Conservation (phyloP, 257 asterid genomes). For the Gentiana macrophylla region DNA sequence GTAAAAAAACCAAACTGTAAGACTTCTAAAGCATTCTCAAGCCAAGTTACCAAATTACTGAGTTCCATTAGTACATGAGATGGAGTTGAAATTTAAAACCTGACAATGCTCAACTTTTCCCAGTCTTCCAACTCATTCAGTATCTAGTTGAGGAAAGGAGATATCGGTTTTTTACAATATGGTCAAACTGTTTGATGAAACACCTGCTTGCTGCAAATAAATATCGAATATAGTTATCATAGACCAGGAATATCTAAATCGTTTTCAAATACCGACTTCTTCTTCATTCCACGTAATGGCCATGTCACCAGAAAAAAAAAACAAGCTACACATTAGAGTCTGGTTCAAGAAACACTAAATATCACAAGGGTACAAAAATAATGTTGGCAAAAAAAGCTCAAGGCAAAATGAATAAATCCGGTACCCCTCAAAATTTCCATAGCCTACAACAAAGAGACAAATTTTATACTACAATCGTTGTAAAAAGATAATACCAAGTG, state of each 20-base stretch:
- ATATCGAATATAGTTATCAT: too few relatives aligned
- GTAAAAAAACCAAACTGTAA: too few relatives aligned
- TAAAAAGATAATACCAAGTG: too few relatives aligned
- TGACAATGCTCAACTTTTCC: slow-evolving; percentile 74
- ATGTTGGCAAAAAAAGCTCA: neutral
- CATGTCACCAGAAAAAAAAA: neutral
- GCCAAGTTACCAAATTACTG: too few relatives aligned
- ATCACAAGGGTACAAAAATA: neutral
- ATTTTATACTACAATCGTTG: too few relatives aligned
- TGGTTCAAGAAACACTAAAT: neutral
- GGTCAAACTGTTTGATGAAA: slow-evolving; percentile 17
- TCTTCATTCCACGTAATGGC: neutral
- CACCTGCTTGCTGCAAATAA: too few relatives aligned
- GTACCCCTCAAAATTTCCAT: slow-evolving; percentile 4
- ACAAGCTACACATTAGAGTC: neutral
- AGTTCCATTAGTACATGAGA: slow-evolving; percentile 25
- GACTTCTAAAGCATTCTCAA: too few relatives aligned
- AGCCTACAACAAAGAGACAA: neutral
- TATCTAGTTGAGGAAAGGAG: slow-evolving; percentile 57
- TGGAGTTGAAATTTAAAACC: slow-evolving; percentile 26
- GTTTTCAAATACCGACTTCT: neutral
- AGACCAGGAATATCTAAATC: too few relatives aligned
- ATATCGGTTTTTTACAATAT: slow-evolving; percentile 46
- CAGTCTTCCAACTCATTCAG: slow-evolving; percentile 71
- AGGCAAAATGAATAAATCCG: neutral